These are phyloP conservation scores for Diplocarpon mali DNA, from an alignment of 2,329 filamentous ascomycete genomes.

Conservation along the genomic window DNA sequence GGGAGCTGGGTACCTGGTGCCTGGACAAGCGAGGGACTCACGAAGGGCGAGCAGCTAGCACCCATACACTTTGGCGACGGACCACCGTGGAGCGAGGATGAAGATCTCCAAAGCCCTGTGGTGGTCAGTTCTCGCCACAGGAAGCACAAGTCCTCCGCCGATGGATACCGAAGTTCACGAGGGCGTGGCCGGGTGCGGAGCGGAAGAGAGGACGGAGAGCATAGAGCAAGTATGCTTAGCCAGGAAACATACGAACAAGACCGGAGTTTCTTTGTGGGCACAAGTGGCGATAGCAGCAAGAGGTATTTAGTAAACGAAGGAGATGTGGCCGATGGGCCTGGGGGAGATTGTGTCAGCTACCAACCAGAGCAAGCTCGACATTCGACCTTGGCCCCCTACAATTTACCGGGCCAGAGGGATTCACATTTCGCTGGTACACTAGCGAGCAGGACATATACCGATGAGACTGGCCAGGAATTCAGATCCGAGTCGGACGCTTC, in stretches of 20 bases:
- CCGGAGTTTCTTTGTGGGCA: slow-evolving; percentile 55
- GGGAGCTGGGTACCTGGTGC: slow-evolving; percentile 42
- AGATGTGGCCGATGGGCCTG: slow-evolving; percentile 61
- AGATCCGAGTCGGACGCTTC: slow-evolving; percentile 46
- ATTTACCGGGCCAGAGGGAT: slow-evolving; percentile 36
- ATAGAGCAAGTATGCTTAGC: slow-evolving; percentile 34
- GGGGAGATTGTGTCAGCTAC: slow-evolving; percentile 74
- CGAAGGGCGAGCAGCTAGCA: slow-evolving; percentile 60
- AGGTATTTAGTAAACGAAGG: slow-evolving; percentile 63
- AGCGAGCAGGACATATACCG: slow-evolving; percentile 28
- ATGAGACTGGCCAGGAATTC: slow-evolving; percentile 29
- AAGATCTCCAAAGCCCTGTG: slow-evolving; percentile 81
- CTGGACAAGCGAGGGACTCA: slow-evolving; percentile 35
- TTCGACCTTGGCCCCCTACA: slow-evolving; percentile 36
- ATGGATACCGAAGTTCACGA: slow-evolving; percentile 31
- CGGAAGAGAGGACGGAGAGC: slow-evolving; percentile 31
- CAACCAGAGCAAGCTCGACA: slow-evolving; percentile 52
- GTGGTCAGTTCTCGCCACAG: slow-evolving; percentile 77
- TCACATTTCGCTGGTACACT: slow-evolving; percentile 42
- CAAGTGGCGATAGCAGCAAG: slow-evolving; percentile 60
- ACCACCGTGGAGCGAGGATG: slow-evolving; percentile 89
- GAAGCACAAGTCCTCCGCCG: slow-evolving; percentile 66
- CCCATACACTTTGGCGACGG: slow-evolving; percentile 80
- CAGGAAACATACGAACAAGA: slow-evolving; percentile 45
- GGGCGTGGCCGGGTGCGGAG: slow-evolving; percentile 35